Base-by-base conservation (phyloP, 2,329 filamentous ascomycete species). In the Colletotrichum musae region DNA sequence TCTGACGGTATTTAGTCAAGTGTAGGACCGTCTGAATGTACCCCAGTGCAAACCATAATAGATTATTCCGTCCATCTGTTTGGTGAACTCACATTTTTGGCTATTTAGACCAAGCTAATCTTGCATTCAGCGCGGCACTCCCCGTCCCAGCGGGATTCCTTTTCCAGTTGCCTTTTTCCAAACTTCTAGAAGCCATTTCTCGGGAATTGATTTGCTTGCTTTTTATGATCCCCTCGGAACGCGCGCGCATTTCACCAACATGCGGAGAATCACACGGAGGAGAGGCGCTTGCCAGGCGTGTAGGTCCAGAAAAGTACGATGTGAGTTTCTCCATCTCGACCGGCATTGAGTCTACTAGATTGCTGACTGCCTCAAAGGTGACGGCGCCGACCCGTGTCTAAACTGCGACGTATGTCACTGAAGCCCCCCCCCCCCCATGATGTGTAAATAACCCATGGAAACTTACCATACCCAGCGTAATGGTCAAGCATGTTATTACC, bases 241-340 rank as follows among this genome's bases (percentile, higher is more conserved):
- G 7, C 28, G 28, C 28, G 28, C 43, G 16, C 16, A 18, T 18
- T 24, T 13, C 54, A 52, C 6, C 5, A 69, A 65, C 5, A 69
- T 69, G 66, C 61, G 66, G 9, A 58, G 66, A 45, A 65, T 69
- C 24, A 69, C 66, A 16, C 66, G 66, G 18, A 51, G 66, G 7
- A 69, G 66, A 59, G 66, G 66, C 3, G 66, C 66, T 12, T 69
- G 66, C 18, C 61, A 69, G 28, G 61, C 61, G 4, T 69, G 66
- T 48, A 56, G 66, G 36, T 65, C 56, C 9, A 59, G 66, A 24
- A 69, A 69, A 16, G 66, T 69, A n/a, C 66, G 66, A 24, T 69
- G 66, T 69, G 28, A 65, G 65, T 65, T 18, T 50, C 10, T 12
- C 10, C 18, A 7, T 12, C 47, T 50, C 24, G 10, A 13, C n/a